Evolutionary conservation across 139 green algal species (phyloP), one percentile per base, ranked within the genome.

Genomic region (Chlorella sp.): DNA sequence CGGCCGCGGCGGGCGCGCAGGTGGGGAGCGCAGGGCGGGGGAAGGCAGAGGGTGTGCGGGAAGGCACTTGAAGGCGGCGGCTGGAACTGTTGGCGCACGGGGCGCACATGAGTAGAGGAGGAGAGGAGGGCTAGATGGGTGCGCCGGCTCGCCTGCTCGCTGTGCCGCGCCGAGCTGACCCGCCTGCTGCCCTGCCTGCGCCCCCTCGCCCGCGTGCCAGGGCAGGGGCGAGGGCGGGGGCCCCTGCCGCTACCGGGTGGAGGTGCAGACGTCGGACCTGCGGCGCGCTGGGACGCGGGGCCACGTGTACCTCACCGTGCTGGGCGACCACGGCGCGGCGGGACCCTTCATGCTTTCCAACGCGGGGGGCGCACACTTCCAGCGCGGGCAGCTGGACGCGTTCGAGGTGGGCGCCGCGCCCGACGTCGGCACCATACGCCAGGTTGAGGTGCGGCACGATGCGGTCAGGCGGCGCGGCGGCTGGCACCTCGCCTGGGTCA

Each of bases 311-410:
- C 25, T 77, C 58, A 77, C 71, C 42, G 36, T 77, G 8, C 33
- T 68, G 4, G 71, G 71, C 58, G 71, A 77, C 31, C 25, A 9
- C 1, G n/a, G 42, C 42, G 31, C 45, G 5, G 31, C 79, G 87
- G 78, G 75, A 81, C 89, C 80, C 42, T 77, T 61, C 58, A 36
- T 69, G 71, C 71, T 77, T 42, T 69, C 27, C 71, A 77, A 78
- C 60, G 50, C 33, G 0, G 53, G 66, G 35, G 59, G n/a, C 8
- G 60, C 61, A 45, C 78, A 88, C 67, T 91, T 91, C 77, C 84
- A 91, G 83, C 72, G 82, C 7, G 82, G 83, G 29, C 71, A 85
- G 58, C 81, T 80, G 51, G 87, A 92, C 64, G 78, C 84, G 65
- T 92, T 92, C 59, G 65, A 82, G 40, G 58, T 90, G 14, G 59